phyloP scores from a whole-genome alignment of 345 rosid species.

The Iberis pinnata region DNA sequence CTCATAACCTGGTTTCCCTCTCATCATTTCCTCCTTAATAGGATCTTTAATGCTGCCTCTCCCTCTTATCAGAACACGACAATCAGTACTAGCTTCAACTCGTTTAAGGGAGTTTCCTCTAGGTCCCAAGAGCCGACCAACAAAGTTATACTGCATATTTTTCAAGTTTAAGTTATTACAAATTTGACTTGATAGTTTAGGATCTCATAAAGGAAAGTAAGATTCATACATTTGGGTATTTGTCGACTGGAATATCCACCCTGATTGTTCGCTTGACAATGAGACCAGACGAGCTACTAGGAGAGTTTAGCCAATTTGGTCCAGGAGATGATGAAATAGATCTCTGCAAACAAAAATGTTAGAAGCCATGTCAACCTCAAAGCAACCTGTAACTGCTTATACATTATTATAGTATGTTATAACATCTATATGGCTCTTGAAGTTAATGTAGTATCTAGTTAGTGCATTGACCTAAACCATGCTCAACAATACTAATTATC shows the following conservation, averaged over 20 bases:
- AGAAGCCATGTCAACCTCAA: conserved; percentile 19
- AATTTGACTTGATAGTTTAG: conserved; percentile 11
- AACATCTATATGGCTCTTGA: too few species aligned
- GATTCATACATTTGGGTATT: conserved; percentile 63
- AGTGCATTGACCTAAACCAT: conserved; percentile 14
- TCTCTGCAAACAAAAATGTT: conserved; percentile 46
- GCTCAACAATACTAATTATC: neutral
- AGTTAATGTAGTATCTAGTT: too few species aligned
- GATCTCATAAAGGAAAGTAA: neutral
- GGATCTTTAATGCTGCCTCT: conserved; percentile 93
- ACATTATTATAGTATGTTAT: conserved; percentile 1
- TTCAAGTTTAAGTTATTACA: conserved; percentile 17
- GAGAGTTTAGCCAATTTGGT: conserved; percentile 72
- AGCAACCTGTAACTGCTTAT: neutral
- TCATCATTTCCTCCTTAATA: conserved; percentile 82
- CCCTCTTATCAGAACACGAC: conserved; percentile 92
- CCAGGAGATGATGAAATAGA: conserved; percentile 54
- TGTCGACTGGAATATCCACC: conserved; percentile 91
- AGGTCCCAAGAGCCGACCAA: conserved; percentile 97
- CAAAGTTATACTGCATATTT: conserved; percentile 79
- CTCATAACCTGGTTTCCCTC: conserved; percentile 95
- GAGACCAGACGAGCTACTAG: conserved; percentile 72
- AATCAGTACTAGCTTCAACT: conserved; percentile 91
- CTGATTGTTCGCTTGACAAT: conserved; percentile 80
- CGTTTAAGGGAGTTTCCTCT: conserved; percentile 97